Conservation (phyloP, 495 filamentous ascomycete species). For the Aspergillus incahuasiensis region DNA sequence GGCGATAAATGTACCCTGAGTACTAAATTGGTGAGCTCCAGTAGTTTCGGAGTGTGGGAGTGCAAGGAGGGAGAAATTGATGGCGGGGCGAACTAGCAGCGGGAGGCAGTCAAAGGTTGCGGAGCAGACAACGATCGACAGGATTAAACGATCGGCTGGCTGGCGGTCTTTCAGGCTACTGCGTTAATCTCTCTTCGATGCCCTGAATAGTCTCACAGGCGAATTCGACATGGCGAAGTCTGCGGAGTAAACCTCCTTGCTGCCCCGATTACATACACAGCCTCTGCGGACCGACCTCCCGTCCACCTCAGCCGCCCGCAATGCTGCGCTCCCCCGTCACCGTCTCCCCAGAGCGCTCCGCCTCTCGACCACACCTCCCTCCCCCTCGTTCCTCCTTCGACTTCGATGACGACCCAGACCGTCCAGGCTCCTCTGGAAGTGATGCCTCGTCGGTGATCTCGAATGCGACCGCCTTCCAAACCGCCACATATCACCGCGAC, state of each 20-base stretch:
- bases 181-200: background rate
- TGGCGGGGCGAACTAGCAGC: constrained; percentile 15
- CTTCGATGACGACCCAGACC: constrained; percentile 32
- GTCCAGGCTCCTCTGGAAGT: constrained; percentile 47
- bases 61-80: background rate
- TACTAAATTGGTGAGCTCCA: too few species aligned
- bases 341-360: constrained; percentile 29
- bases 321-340: constrained; percentile 29
- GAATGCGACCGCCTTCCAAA: constrained; percentile 39
- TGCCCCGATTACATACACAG: constrained; percentile 13
- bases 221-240: background rate
- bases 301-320: background rate
- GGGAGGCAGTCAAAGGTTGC: constrained; percentile 10
- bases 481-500: constrained; percentile 22
- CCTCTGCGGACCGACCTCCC: background rate
- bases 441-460: constrained; percentile 46
- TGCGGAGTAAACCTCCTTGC: background rate
- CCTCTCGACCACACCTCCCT: constrained; percentile 17
- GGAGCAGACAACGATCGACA: constrained; percentile 13
- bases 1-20: too few species aligned
- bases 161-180: background rate
- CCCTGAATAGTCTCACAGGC: background rate
- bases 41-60: too few species aligned
- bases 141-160: constrained; percentile 1
- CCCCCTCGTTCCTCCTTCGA: constrained; percentile 25